Base-by-base conservation (phyloP, 371 early-diverging fungal species). In the Mitosporidium daphniae region DNA sequence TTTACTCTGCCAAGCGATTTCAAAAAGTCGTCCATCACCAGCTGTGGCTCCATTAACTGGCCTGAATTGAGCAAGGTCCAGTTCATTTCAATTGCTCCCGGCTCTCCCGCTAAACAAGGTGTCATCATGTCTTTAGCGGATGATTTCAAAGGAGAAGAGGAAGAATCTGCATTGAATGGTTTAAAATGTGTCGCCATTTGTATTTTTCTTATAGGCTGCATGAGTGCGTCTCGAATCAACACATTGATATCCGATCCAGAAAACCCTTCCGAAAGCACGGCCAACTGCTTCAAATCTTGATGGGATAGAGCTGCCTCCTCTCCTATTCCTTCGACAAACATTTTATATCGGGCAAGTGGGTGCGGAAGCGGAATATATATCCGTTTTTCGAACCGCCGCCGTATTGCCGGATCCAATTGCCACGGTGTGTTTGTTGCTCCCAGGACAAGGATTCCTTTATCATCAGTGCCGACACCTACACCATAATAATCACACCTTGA, bases 361-460 rank as follows among this genome's bases (percentile, higher is more conserved):
- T 77, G 80, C 1, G 89, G 89, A 28, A 86, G 54, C 25, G 82
- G 78, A 26, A 86, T 86, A 42, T 71, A 82, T 17, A 86, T 80
- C 34, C 89, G 59, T 42, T 69, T 78, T 44, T 86, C 82, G 36
- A 86, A 86, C 61, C 80, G 53, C 41, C 84, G 47, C 16, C 84
- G 55, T 39, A 84, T 73, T 22, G 86, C 86, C 16, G 55, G 38
- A 44, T 84, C 91, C 25, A 89, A 41, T 25, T 70, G 64, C 91
- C 82, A 82, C 25, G 86, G 91, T 19, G 73, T 71, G 46, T 89
- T 89, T 4, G 84, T 86, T 1, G 86, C 91, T 2, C 74, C 91
- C 16, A 86, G 45, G 2, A 89, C 77, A 29, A 89, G 46, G 2
- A 89, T 63, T 8, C 82, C 78, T 16, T 54, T 60, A 51, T 62